Evolutionary conservation across 2,329 filamentous ascomycete genomes (phyloP), one percentile per base, ranked within the genome.

Genomic region (Colletotrichum tropicicola): DNA sequence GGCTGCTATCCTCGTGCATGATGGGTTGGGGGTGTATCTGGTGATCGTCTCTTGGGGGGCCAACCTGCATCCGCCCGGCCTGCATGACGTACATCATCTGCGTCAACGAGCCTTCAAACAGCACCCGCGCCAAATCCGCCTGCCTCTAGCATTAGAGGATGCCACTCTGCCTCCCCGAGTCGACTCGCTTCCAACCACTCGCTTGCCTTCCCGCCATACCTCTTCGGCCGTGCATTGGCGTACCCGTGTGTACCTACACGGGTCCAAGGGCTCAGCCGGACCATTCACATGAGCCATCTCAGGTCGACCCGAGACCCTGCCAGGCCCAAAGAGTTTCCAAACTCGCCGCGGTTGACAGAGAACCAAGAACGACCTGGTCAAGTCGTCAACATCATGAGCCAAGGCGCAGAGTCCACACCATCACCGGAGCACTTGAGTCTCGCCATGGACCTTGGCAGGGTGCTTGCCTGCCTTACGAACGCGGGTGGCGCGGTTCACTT

Each of bases 71-170:
- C 65, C 47, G 51, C 53, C 56, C 55, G 56, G 57, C 45, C 39
- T 66, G 56, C 65, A 66, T 66, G 57, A 62, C 56, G 65, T 64
- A 57, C 52, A 66, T 67, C 52, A 67, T 66, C 62, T 66, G 62
- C 65, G 51, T 66, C 65, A 58, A 57, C 28, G 45, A 61, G 35
- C 48, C 27, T 39, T 30, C 28, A 28, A 55, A 56, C 25, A 43
- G 23, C 45, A 15, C 37, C 21, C 25, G 61, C 56, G 61, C 49
- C 61, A 37, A 49, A 49, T 49, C 57, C 57, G 61, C 49, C 61
- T 65, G 25, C 41, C 60, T 47, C 25, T 44, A 54, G 39, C 51
- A 44, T 37, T 28, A 19, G 13, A 21, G 10, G 27, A 37, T 44
- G n/a, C 25, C 13, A 28, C 56, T 53, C 37, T 25, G 28, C 35